phyloP scores from a whole-genome alignment of 345 rosid genomes.

The Ricinus communis region DNA sequence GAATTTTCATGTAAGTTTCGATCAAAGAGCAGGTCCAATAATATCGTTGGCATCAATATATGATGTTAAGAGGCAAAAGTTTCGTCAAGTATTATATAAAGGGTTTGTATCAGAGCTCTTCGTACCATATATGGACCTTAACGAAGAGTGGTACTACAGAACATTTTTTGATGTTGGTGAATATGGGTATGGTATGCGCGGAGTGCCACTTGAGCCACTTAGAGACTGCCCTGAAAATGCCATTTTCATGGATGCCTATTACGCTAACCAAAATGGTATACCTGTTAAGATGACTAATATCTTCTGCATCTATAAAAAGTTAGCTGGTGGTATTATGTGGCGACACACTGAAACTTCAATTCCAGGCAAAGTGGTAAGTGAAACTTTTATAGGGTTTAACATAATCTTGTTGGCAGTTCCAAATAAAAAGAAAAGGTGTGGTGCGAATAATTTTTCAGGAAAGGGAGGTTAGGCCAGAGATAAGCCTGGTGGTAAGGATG shows the following conservation, averaged over 20 bases:
- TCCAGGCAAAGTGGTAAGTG: conserved; percentile 15
- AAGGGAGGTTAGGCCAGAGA: conserved; percentile 50
- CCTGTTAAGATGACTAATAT: background rate
- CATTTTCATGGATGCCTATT: conserved; percentile 21
- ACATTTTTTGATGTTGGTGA: conserved; percentile 24
- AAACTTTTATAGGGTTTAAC: background rate
- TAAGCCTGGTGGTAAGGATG: conserved; percentile 51
- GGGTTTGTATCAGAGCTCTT: conserved; percentile 23
- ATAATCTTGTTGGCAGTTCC: too few relatives aligned
- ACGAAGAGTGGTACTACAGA: conserved; percentile 22
- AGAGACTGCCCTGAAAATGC: conserved; percentile 26
- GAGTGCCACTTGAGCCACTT: conserved; percentile 6
- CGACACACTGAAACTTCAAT: conserved; percentile 20
- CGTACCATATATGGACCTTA: conserved; percentile 27
- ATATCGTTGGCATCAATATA: conserved; percentile 25
- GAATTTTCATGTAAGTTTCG: conserved; percentile 24
- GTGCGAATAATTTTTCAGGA: conserved; percentile 21
- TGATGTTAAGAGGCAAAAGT: conserved; percentile 13
- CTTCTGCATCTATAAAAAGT: conserved; percentile 22
- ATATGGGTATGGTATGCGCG: conserved; percentile 20
- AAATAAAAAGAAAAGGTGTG: background rate
- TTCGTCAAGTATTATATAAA: conserved; percentile 18
- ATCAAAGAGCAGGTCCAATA: conserved; percentile 22
- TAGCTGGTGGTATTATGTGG: conserved; percentile 24
- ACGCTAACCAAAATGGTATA: conserved; percentile 14